Evolutionary conservation across 495 filamentous ascomycete genomes (phyloP), one percentile per base, ranked within the genome.

Genomic region (Hypoxylon fuscum): DNA sequence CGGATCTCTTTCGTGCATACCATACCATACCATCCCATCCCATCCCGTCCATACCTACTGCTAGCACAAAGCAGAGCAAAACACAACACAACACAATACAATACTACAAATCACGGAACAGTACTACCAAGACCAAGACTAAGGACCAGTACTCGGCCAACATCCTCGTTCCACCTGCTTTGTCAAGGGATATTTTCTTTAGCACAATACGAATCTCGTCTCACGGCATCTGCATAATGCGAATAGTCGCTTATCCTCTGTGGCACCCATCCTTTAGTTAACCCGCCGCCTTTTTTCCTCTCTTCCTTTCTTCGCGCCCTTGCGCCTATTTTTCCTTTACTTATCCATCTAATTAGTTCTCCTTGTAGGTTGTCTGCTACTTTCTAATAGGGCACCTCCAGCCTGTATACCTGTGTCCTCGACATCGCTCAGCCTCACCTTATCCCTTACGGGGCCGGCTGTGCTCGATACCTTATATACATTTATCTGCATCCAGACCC

Each of bases 141-240:
- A n/a, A n/a, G n/a, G n/a, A 7, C 22, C 21, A 43, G 43, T 42
- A 58, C 45, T 49, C 55, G 47, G 40, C 40, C 27, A 27, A 50
- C 54, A 51, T 52, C 34, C 37, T 53, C 35, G 43, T 62, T 50
- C 47, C 37, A 55, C 50, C 48, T 59, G 42, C 54, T 64, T 57
- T 64, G 62, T 45, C 51, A 63, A 59, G 59, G 34, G 25, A 15
- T n/a, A n/a, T 25, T 52, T 41, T 53, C 51, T 59, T 53, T 42
- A 35, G 27, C 42, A 46, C 50, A 45, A 59, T 50, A 59, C 48
- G 55, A 57, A 51, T 62, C 57, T 66, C 60, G 64, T 70, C 61
- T 70, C 60, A 70, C 66, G 68, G 69, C 69, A 69, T 62, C 64
- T 66, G 63, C 66, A 72, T 66, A 59, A 72, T 72, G 69, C 66